Base-by-base conservation (phyloP, 305 asterid genomes). In the Nicotiana rustica region DNA sequence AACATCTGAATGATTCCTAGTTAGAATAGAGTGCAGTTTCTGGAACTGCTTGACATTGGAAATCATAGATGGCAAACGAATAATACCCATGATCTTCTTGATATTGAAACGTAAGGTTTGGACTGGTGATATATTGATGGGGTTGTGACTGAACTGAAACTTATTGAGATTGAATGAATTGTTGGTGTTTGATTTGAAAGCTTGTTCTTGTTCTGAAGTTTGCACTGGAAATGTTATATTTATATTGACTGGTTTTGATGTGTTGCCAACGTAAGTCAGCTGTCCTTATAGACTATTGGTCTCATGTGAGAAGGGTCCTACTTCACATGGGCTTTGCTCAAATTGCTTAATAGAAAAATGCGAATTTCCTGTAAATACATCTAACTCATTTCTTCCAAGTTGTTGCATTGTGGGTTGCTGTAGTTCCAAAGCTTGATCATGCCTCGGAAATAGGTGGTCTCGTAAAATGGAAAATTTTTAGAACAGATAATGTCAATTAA, bases 31-130 rank as follows among this genome's bases (percentile, higher is more conserved):
- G 61, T 70, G 82, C 13, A 82, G 0, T 57, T 33, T 76, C 5
- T 64, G 76, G 25, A 71, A 73, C 76, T 82, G 85, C 44, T 62
- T 82, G 10, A 79, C 62, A 73, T 15, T 61, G 3, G 71, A 14
- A 60, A 73, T 61, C 44, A 75, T 36, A 55, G 84, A 38, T 29
- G 82, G 64, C 14, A 76, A 17, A 14, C 71, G 47, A 67, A 76
- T 69, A 64, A 61, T 59, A 13, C 33, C 79, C 77, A 73, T 73
- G 36, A 19, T 25, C 78, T 41, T 5, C 5, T 70, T 44, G 78
- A 18, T 44, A 19, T 44, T 44, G 60, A 25, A 44, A 70, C 18
- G 5, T 13, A 44, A 44, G 1, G 18, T 10, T 18, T 25, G 25
- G 25, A 25, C 25, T 70, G 77, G 59, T 38, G 17, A 33, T 36